These are phyloP conservation scores for Neolentinus lepideus DNA, from an alignment of 1,284 basidiomycete genomes.

Conservation along the genomic window DNA sequence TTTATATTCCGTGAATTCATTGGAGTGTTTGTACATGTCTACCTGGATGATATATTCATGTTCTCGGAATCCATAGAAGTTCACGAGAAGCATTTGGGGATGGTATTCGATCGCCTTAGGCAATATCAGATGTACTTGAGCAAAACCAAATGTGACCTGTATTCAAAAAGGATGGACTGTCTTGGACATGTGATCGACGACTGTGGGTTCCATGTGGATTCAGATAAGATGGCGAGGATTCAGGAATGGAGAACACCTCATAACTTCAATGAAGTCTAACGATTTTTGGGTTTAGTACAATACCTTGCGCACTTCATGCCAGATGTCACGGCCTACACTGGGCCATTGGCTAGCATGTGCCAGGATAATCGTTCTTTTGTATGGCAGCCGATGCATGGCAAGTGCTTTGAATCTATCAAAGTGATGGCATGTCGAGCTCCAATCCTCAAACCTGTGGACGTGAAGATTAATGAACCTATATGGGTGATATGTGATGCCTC, in stretches of 20 bases:
- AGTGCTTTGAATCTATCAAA: slow-evolving; percentile 5
- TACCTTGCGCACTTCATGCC: slow-evolving; percentile 4
- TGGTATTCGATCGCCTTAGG: slow-evolving; percentile 16
- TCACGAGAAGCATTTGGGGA: slow-evolving; percentile 19
- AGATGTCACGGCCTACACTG: neutral
- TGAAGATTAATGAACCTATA: neutral
- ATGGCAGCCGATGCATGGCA: neutral
- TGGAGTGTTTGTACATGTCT: slow-evolving; percentile 21
- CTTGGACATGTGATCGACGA: slow-evolving; percentile 23
- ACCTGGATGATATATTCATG: slow-evolving; percentile 29
- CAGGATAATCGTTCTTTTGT: neutral
- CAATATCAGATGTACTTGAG: slow-evolving; percentile 17
- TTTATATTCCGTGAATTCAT: too few species aligned
- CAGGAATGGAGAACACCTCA: slow-evolving; percentile 4
- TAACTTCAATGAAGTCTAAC: neutral
- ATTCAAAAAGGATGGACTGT: slow-evolving; percentile 14
- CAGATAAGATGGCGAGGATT: slow-evolving; percentile 16
- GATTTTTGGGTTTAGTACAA: slow-evolving; percentile 4
- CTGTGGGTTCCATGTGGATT: slow-evolving; percentile 19
- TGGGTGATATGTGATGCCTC: slow-evolving; percentile 4
- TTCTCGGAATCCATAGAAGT: slow-evolving; percentile 18
- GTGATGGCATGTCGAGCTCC: neutral
- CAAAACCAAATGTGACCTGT: slow-evolving; percentile 16
- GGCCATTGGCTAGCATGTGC: neutral
- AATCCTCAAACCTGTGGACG: slow-evolving; percentile 3